Evolutionary conservation across 768 basidiomycete genomes (phyloP).

Genomic region (Cyclocybe aegerita): DNA sequence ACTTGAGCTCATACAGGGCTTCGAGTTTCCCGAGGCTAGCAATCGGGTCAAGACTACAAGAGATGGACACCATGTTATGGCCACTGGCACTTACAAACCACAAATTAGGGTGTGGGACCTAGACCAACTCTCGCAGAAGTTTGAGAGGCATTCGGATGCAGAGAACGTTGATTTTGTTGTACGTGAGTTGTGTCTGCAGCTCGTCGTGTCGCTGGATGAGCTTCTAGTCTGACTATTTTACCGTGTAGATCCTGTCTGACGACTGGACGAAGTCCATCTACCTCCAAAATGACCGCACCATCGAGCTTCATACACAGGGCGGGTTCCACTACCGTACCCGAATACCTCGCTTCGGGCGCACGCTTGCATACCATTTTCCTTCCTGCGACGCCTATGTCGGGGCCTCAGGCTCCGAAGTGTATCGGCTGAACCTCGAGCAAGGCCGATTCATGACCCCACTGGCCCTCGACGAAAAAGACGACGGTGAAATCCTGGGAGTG

Average conservation of each 20-base stretch:
- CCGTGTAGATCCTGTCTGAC: conserved; percentile 80
- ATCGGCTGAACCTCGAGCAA: conserved; percentile 92
- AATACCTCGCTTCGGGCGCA: conserved; percentile 92
- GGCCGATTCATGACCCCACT: conserved; percentile 90
- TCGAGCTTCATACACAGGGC: conserved; percentile 93
- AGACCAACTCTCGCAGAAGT: conserved; percentile 89
- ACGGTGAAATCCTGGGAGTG: conserved; percentile 72
- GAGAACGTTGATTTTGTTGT: conserved; percentile 99
- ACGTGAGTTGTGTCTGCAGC: conserved; percentile 49
- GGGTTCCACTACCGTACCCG: conserved; percentile 91
- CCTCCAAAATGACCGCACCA: conserved; percentile 91
- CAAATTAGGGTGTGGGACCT: conserved; percentile 96
- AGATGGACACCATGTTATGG: conserved; percentile 90
- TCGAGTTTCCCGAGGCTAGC: conserved; percentile 96
- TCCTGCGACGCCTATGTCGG: conserved; percentile 89
- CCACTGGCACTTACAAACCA: conserved; percentile 97
- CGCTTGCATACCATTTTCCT: conserved; percentile 90
- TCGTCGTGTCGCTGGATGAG: conserved; percentile 1
- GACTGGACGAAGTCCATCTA: conserved; percentile 99
- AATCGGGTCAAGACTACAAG: conserved; percentile 87
- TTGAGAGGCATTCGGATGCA: conserved; percentile 92
- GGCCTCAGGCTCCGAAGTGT: conserved; percentile 85
- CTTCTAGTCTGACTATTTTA: conserved; percentile 1
- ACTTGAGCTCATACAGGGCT: conserved; percentile 91
- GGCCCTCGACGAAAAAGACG: conserved; percentile 48